phyloP scores from a whole-genome alignment of 768 basidiomycete species.

The Leccinum boreale region DNA sequence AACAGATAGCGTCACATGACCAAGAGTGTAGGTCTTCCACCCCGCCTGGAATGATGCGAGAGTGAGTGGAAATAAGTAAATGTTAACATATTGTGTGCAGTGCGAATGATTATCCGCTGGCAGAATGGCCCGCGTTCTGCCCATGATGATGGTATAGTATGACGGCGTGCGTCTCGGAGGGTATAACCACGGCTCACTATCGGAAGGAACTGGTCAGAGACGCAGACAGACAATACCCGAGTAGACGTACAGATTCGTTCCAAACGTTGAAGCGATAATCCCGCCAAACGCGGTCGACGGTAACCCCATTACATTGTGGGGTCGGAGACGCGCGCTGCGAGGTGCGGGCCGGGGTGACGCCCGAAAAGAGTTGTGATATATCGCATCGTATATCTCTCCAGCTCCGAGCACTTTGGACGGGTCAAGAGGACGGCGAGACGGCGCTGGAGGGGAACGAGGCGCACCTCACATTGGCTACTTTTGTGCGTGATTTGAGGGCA shows the following conservation, averaged over 20 bases:
- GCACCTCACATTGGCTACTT: constrained; percentile 69
- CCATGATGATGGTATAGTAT: constrained; percentile 27
- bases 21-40: constrained; percentile 23
- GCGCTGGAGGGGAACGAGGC: constrained; percentile 19
- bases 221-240: not conserved
- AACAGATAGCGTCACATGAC: constrained; percentile 25
- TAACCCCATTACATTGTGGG: constrained; percentile 49
- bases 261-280: constrained; percentile 65
- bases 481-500: constrained; percentile 60
- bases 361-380: constrained; percentile 58
- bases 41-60: constrained; percentile 14
- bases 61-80: constrained; percentile 24
- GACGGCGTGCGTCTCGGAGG: constrained; percentile 18
- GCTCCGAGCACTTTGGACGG: constrained; percentile 49
- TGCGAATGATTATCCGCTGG: constrained; percentile 24
- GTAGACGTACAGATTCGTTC: constrained; percentile 43
- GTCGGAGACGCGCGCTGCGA: constrained; percentile 33
- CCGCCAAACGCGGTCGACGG: constrained; percentile 64
- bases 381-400: constrained; percentile 64
- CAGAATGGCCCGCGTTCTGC: constrained; percentile 30
- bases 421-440: constrained; percentile 3
- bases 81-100: constrained; percentile 30
- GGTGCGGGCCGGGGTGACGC: constrained; percentile 30
- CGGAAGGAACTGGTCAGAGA: constrained; percentile 8
- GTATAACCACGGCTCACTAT: constrained; percentile 28